Conservation (phyloP, 2,329 filamentous ascomycete genomes). For the Thelonectria rubi region DNA sequence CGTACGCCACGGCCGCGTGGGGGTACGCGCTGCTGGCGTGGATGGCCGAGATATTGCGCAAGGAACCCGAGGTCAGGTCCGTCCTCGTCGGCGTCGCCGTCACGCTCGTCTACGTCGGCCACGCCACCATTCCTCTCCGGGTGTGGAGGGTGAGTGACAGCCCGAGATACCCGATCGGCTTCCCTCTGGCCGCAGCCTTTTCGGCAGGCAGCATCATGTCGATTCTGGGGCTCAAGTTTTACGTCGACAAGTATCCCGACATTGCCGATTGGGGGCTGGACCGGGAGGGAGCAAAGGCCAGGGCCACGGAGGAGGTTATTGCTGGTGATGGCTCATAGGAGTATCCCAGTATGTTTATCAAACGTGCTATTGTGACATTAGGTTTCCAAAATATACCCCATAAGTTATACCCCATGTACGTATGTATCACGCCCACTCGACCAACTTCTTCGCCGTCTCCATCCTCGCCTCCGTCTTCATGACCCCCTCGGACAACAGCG, state of each 20-base stretch:
- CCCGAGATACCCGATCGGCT: conserved; percentile 33
- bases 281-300: neutral
- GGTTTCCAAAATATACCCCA: no score
- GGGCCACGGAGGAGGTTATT: neutral
- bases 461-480: no score
- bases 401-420: no score
- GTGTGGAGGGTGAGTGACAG: conserved; percentile 38
- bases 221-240: conserved; percentile 32
- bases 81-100: conserved; percentile 33
- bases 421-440: no score
- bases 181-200: conserved; percentile 33
- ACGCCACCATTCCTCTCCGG: conserved; percentile 34
- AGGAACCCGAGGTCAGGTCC: conserved; percentile 43
- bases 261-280: conserved; percentile 30
- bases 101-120: conserved; percentile 35
- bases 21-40: conserved; percentile 44
- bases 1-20: conserved; percentile 48
- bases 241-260: conserved; percentile 29
- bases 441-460: no score
- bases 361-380: no score
- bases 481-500: no score
- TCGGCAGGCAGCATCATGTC: conserved; percentile 33
- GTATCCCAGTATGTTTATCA: no score
- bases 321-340: neutral
- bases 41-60: conserved; percentile 43